Percentiles rank a stretch among this genome's conserved stretches.
phyloP scores from a whole-genome alignment of 2,329 filamentous ascomycete species.

The Venturiaceae sp. region DNA sequence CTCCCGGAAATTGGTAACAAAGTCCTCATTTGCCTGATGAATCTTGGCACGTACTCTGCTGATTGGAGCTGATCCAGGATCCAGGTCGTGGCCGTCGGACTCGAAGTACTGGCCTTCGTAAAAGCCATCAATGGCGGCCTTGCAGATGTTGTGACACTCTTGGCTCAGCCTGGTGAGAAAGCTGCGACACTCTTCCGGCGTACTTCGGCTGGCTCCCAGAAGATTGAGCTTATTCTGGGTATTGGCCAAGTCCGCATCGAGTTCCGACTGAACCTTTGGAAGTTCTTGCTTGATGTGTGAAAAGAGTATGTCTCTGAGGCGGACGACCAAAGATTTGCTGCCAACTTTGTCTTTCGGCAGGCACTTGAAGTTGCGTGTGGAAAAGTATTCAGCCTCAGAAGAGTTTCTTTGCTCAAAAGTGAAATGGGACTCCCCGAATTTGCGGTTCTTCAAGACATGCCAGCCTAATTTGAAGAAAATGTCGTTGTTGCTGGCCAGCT shows the following conservation, averaged over 20 bases:
- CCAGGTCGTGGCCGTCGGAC: slow-evolving; percentile 10
- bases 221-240: background rate
- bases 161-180: slow-evolving; percentile 28
- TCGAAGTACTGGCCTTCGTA: slow-evolving; percentile 27
- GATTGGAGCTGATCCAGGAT: slow-evolving; percentile 14
- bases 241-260: slow-evolving; percentile 12
- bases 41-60: slow-evolving; percentile 45
- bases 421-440: slow-evolving; percentile 22
- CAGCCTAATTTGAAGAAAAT: slow-evolving; percentile 20
- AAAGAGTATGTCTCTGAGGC: slow-evolving; percentile 29
- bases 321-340: slow-evolving; percentile 2
- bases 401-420: slow-evolving; percentile 29
- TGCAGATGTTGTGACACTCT: slow-evolving; percentile 26
- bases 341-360: background rate
- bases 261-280: slow-evolving; percentile 35
- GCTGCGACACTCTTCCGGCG: slow-evolving; percentile 22
- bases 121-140: slow-evolving; percentile 24
- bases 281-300: slow-evolving; percentile 18
- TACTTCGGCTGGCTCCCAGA: slow-evolving; percentile 15
- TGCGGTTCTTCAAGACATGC: slow-evolving; percentile 15
- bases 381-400: slow-evolving; percentile 26
- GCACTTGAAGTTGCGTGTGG: slow-evolving; percentile 11
- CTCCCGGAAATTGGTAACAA: slow-evolving; percentile 33
- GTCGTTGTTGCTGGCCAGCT: slow-evolving; percentile 14
- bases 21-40: slow-evolving; percentile 39